Evolutionary conservation across 1,139 yeast species (phyloP).

Genomic region (Sugiyamaella xylanicola): DNA sequence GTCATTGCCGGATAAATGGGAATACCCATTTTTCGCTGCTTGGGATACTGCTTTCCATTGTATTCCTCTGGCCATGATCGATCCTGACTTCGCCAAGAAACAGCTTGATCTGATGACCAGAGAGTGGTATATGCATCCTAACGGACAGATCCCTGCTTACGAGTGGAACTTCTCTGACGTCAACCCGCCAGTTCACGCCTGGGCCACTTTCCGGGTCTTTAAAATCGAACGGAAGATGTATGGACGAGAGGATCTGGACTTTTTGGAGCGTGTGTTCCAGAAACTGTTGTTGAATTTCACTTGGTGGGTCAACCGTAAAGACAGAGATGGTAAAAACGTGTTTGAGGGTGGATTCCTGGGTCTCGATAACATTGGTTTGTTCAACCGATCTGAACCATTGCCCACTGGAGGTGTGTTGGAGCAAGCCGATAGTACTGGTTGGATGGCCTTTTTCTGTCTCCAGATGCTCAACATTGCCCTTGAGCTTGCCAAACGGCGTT

Average conservation of each 20-base stretch:
- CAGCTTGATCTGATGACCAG: constrained; percentile 85
- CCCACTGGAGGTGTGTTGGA: constrained; percentile 93
- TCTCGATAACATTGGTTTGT: constrained; percentile 89
- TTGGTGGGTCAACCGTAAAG: constrained; percentile 98
- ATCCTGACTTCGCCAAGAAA: constrained; percentile 89
- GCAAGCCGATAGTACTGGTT: constrained; percentile 96
- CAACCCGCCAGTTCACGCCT: constrained; percentile 97
- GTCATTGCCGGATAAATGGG: constrained; percentile 96
- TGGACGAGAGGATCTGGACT: constrained; percentile 78
- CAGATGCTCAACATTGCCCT: constrained; percentile 94
- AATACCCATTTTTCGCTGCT: constrained; percentile 94
- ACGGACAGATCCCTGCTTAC: constrained; percentile 97
- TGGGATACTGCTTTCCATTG: constrained; percentile 99
- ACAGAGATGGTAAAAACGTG: constrained; percentile 82
- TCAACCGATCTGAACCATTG: constrained; percentile 90
- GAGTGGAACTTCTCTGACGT: constrained; percentile 98
- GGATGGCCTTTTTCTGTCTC: constrained; percentile 95
- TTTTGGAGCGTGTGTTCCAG: constrained; percentile 89
- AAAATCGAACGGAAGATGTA: constrained; percentile 88
- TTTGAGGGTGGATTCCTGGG: constrained; percentile 97
- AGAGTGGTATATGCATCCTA: constrained; percentile 99
- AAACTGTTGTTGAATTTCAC: constrained; percentile 87
- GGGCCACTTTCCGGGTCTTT: constrained; percentile 91
- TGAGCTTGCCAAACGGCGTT: constrained; percentile 82
- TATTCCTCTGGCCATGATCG: constrained; percentile 91